Conservation (phyloP, 2,329 filamentous ascomycete genomes). For the Fusarium coffeatum region DNA sequence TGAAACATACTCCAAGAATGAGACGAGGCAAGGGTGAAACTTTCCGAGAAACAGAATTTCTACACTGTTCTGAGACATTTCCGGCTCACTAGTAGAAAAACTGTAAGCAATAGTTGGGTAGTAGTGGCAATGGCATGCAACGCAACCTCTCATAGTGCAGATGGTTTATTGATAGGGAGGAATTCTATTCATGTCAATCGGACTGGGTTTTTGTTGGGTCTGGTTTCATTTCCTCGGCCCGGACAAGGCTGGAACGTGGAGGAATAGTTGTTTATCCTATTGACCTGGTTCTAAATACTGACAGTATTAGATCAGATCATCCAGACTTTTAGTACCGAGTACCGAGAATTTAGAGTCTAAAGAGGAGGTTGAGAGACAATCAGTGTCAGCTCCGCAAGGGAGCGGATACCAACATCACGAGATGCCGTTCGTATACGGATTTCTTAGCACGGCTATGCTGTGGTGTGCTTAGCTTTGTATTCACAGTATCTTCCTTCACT, state of each 20-base stretch:
- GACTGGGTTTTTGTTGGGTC: neutral
- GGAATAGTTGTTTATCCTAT: slow-evolving; percentile 14
- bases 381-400: slow-evolving; percentile 12
- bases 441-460: neutral
- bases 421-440: neutral
- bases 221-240: slow-evolving; percentile 8
- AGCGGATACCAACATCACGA: slow-evolving; percentile 1
- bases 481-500: slow-evolving; percentile 32
- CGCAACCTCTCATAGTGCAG: neutral
- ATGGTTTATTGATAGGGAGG: slow-evolving; percentile 20
- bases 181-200: slow-evolving; percentile 4
- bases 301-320: neutral
- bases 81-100: neutral
- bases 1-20: slow-evolving; percentile 35
- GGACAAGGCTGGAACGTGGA: slow-evolving; percentile 26
- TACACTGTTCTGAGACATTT: neutral
- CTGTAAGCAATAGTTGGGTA: neutral
- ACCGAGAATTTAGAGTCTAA: slow-evolving; percentile 9
- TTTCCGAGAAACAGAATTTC: slow-evolving; percentile 20
- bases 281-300: slow-evolving; percentile 1
- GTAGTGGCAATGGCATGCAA: slow-evolving; percentile 7
- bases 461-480: slow-evolving; percentile 7
- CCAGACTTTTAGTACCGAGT: slow-evolving; percentile 2
- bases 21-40: slow-evolving; percentile 36
- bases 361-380: slow-evolving; percentile 15